These are phyloP conservation scores for Termitomyces sp. DNA, from an alignment of 768 basidiomycete species.

Conservation along the genomic window DNA sequence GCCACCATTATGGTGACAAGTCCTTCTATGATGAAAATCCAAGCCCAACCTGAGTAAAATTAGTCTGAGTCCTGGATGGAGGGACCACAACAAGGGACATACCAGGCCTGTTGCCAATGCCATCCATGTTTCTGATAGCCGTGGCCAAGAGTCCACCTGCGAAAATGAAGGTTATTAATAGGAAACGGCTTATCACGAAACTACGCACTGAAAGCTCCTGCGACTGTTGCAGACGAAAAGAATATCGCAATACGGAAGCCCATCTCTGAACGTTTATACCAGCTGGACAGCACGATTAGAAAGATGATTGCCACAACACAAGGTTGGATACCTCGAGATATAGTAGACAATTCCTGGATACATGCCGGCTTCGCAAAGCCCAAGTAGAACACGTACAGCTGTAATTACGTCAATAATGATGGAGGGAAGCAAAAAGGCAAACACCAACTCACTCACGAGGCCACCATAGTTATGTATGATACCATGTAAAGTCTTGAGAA, in stretches of 20 bases:
- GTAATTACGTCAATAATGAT: not conserved
- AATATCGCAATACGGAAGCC: slow-evolving; percentile 69
- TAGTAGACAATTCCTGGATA: slow-evolving; percentile 59
- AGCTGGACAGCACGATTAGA: slow-evolving; percentile 31
- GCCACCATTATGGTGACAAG: slow-evolving; percentile 58
- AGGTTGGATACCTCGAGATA: slow-evolving; percentile 43
- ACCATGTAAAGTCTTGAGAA: slow-evolving; percentile 53
- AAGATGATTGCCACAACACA: not conserved
- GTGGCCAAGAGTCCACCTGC: slow-evolving; percentile 60
- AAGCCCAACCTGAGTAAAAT: slow-evolving; percentile 43
- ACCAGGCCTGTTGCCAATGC: slow-evolving; percentile 54
- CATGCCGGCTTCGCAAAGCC: slow-evolving; percentile 53
- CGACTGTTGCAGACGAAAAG: slow-evolving; percentile 74
- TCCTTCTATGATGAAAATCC: slow-evolving; percentile 76
- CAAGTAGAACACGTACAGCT: slow-evolving; percentile 62
- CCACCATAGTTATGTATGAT: slow-evolving; percentile 54
- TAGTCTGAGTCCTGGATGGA: not conserved
- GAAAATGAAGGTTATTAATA: not conserved
- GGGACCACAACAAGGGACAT: slow-evolving; percentile 38
- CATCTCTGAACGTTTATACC: slow-evolving; percentile 77
- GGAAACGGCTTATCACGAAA: not conserved
- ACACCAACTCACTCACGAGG: slow-evolving; percentile 44
- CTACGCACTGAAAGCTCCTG: slow-evolving; percentile 64
- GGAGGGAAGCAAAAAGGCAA: not conserved
- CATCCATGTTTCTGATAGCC: slow-evolving; percentile 67